phyloP scores from a whole-genome alignment of 495 filamentous ascomycete species.

The Penicillium cataractarum region DNA sequence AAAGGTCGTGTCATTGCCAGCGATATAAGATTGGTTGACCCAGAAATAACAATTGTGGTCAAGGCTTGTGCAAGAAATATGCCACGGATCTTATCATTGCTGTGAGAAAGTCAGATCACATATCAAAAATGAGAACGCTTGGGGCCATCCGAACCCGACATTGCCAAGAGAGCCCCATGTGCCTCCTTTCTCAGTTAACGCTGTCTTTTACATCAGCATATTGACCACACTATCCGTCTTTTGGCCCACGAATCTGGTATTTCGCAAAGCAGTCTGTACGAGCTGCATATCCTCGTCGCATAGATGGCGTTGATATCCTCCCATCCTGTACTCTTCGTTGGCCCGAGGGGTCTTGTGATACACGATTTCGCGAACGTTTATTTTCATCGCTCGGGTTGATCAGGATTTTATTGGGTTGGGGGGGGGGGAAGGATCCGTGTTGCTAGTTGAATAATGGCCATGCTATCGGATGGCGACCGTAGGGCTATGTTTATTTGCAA shows the following conservation, averaged over 20 bases:
- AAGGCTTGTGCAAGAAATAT: not conserved
- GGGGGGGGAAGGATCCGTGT: too few relatives aligned
- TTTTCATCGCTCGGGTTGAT: not conserved
- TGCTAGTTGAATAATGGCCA: not conserved
- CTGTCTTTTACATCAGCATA: not conserved
- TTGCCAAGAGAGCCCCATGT: not conserved
- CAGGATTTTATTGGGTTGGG: not conserved
- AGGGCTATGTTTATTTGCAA: not conserved
- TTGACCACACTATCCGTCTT: not conserved
- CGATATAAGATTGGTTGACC: not conserved
- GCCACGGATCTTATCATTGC: not conserved
- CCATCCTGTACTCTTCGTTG: not conserved
- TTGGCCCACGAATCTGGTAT: not conserved
- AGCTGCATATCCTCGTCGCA: not conserved
- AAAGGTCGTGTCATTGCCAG: not conserved
- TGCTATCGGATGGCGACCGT: not conserved
- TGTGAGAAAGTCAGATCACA: not conserved
- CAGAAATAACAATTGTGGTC: not conserved
- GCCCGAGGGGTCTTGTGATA: not conserved
- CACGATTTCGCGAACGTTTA: not conserved
- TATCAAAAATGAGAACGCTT: not conserved
- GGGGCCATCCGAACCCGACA: not conserved
- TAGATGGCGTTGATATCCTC: not conserved
- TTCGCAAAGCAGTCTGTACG: not conserved
- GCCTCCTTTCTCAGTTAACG: not conserved